phyloP scores from a whole-genome alignment of 495 filamentous ascomycete species.

The Astrothelium macrocarpum region DNA sequence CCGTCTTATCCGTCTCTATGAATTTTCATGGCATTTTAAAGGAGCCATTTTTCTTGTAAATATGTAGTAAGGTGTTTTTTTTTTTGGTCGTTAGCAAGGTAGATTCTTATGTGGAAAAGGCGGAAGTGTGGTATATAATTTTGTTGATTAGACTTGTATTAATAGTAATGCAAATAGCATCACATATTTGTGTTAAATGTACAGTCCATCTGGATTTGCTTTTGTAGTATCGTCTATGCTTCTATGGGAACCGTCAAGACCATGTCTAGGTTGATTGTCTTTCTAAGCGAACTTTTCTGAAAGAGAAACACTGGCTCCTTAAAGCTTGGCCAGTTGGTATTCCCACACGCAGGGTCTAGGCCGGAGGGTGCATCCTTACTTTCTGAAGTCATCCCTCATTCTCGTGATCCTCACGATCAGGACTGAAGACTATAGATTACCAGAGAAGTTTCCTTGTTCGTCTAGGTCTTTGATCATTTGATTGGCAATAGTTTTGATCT shows the following conservation, averaged over 20 bases:
- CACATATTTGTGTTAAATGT: neutral
- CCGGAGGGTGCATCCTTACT: too few species aligned
- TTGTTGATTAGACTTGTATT: neutral
- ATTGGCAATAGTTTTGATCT: neutral
- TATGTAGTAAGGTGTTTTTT: neutral
- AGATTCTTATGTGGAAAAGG: neutral
- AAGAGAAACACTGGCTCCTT: too few species aligned
- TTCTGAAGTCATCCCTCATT: too few species aligned
- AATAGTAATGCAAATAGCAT: neutral
- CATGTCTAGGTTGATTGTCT: neutral
- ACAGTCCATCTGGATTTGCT: neutral
- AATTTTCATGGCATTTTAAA: too few species aligned
- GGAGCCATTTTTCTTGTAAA: neutral
- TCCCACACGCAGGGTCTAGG: too few species aligned
- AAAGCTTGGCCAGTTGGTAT: too few species aligned
- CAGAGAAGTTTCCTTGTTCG: neutral
- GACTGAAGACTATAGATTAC: neutral
- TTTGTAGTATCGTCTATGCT: neutral
- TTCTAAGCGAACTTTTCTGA: neutral
- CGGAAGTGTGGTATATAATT: neutral
- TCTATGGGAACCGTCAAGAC: neutral
- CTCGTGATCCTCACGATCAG: too few species aligned
- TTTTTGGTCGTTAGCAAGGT: neutral
- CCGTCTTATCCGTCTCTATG: too few species aligned
- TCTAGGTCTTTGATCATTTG: neutral